Evolutionary conservation across 2,329 filamentous ascomycete genomes (phyloP).

Genomic region (Coniochaeta sp.): DNA sequence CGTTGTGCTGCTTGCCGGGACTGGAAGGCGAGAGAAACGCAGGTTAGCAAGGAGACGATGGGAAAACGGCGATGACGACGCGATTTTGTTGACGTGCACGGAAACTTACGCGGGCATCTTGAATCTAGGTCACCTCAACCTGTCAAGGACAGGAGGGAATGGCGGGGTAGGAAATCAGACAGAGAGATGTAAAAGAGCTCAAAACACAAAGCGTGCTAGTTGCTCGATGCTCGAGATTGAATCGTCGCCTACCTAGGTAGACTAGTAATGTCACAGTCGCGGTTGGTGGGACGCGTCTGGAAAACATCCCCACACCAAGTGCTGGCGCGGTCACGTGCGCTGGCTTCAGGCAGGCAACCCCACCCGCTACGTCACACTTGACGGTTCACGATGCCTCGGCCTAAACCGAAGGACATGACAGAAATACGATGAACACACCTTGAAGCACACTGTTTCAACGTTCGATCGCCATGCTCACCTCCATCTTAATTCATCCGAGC

Average conservation of each 20-base stretch:
- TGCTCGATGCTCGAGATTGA: neutral
- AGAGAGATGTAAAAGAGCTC: neutral
- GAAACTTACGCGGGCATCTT: constrained; percentile 15
- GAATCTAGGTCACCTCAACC: neutral
- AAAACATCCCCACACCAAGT: neutral
- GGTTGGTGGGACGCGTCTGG: neutral
- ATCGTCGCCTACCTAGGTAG: too few relatives aligned
- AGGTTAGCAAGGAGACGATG: constrained; percentile 4
- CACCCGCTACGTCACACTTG: neutral
- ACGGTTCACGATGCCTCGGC: too few relatives aligned
- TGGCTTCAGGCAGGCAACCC: neutral
- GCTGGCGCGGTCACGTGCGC: neutral
- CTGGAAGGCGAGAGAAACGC: constrained; percentile 36
- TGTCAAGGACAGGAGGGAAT: neutral
- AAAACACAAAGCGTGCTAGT: neutral
- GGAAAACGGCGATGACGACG: neutral
- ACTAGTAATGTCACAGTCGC: neutral
- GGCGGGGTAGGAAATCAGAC: too few relatives aligned
- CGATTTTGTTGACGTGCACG: neutral
- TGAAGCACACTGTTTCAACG: neutral
- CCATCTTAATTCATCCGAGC: neutral
- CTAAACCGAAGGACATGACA: too few relatives aligned
- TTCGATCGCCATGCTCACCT: neutral
- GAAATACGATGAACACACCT: too few relatives aligned
- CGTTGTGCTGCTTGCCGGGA: constrained; percentile 63